Evolutionary conservation across 2,329 filamentous ascomycete species (phyloP).

Genomic region (Corynespora cassiicola): DNA sequence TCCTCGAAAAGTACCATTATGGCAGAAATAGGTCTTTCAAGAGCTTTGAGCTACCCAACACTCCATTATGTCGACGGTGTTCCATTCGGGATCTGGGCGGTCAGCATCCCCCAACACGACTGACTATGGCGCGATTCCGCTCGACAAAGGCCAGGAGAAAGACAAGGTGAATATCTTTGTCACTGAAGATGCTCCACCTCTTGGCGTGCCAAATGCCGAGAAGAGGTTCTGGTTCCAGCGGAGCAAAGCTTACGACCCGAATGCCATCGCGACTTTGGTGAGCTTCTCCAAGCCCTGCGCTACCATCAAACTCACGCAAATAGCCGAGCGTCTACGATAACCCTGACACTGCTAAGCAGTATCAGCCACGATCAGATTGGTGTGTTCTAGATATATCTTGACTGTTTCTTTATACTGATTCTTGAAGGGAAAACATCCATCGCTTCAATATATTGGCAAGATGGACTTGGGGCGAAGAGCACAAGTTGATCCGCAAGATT

Average conservation of each 20-base stretch:
- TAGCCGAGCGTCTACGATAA: slow-evolving; percentile 21
- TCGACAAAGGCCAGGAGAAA: slow-evolving; percentile 5
- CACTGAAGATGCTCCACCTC: slow-evolving; percentile 12
- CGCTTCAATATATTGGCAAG: slow-evolving; percentile 24
- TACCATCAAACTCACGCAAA: background rate
- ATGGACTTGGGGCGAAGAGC: slow-evolving; percentile 33
- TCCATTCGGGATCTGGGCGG: background rate
- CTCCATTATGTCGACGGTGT: slow-evolving; percentile 11
- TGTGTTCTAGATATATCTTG: slow-evolving; percentile 2
- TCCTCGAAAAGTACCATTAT: too few relatives aligned
- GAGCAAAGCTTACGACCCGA: slow-evolving; percentile 19
- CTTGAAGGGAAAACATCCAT: slow-evolving; percentile 27
- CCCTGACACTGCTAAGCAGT: slow-evolving; percentile 16
- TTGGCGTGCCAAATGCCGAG: slow-evolving; percentile 21
- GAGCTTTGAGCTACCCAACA: background rate
- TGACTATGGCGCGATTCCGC: slow-evolving; percentile 5
- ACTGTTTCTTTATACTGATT: slow-evolving; percentile 34
- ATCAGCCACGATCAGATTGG: slow-evolving; percentile 41
- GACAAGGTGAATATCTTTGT: slow-evolving; percentile 7
- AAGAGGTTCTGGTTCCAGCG: slow-evolving; percentile 33
- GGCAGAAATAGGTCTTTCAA: too few relatives aligned
- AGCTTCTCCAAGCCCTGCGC: background rate
- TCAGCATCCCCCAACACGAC: background rate
- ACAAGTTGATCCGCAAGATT: slow-evolving; percentile 35
- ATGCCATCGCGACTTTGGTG: slow-evolving; percentile 22